Evolutionary conservation across 768 basidiomycete species (phyloP).

Genomic region (Termitomyces sp.): DNA sequence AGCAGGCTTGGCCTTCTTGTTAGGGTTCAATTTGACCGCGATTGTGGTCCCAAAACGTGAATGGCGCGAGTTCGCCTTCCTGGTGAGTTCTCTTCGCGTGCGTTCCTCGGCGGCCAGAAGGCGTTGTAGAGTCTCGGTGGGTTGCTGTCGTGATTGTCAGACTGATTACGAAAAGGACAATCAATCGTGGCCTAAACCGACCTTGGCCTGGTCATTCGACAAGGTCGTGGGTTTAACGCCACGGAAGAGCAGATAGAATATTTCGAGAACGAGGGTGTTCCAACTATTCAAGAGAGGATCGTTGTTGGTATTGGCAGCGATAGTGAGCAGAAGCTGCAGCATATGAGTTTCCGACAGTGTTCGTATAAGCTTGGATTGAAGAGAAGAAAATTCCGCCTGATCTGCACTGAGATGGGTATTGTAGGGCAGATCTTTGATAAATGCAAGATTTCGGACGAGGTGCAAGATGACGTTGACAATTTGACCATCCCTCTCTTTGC

Average conservation of each 20-base stretch:
- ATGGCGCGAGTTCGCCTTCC: conserved; percentile 72
- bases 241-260: conserved; percentile 87
- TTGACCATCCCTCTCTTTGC: conserved; percentile 79
- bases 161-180: conserved; percentile 1
- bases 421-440: conserved; percentile 83
- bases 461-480: conserved; percentile 87
- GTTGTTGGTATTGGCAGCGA: conserved; percentile 73
- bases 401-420: conserved; percentile 74
- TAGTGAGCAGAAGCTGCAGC: conserved; percentile 77
- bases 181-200: conserved; percentile 25
- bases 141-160: conserved; percentile 47
- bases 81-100: conserved; percentile 53
- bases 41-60: conserved; percentile 97
- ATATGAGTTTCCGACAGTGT: conserved; percentile 70
- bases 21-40: conserved; percentile 67
- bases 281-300: conserved; percentile 82
- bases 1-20: conserved; percentile 35
- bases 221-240: conserved; percentile 66
- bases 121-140: conserved; percentile 63
- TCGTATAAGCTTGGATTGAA: conserved; percentile 78
- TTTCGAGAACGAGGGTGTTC: conserved; percentile 92
- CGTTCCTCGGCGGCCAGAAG: conserved; percentile 79
- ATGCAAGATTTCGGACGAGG: conserved; percentile 89
- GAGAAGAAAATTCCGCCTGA: conserved; percentile 70
- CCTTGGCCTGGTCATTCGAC: conserved; percentile 63